Evolutionary conservation across 2,329 filamentous ascomycete genomes (phyloP).

Genomic region (Colletotrichum trifolii): DNA sequence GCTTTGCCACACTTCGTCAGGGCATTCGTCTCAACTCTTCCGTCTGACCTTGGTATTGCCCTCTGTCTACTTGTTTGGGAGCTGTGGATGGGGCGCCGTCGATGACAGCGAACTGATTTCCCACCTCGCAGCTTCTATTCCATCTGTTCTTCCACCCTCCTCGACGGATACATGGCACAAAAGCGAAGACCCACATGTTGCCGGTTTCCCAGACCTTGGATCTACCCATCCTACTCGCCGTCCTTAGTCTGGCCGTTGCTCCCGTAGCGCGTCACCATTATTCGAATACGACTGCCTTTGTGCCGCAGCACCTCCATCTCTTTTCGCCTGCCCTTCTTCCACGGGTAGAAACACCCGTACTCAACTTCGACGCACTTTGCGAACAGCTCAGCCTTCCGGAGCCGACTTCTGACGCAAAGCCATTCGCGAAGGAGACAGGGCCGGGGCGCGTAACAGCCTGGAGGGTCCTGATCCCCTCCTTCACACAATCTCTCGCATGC

Average conservation of each 20-base stretch:
- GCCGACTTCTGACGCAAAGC: not conserved
- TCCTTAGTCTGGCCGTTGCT: constrained; percentile 15
- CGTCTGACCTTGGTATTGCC: not conserved
- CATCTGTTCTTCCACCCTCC: not conserved
- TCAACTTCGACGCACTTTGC: too few species aligned
- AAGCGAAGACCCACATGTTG: not conserved
- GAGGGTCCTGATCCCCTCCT: constrained; percentile 13
- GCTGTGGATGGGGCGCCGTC: not conserved
- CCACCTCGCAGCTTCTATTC: constrained; percentile 15
- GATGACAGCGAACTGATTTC: constrained; percentile 19
- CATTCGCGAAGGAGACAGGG: constrained; percentile 7
- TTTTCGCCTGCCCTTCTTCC: too few species aligned
- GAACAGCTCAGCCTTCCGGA: too few species aligned
- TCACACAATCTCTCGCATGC: constrained; percentile 4
- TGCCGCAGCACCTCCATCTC: too few species aligned
- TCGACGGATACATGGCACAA: not conserved
- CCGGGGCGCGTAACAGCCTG: constrained; percentile 28
- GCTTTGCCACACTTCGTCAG: constrained; percentile 11
- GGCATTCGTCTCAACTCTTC: constrained; percentile 23
- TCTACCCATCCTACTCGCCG: not conserved
- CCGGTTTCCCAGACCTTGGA: constrained; percentile 16
- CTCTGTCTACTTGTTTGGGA: not conserved
- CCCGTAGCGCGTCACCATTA: constrained; percentile 21
- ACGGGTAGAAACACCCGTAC: too few species aligned
- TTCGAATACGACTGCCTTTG: constrained; percentile 11